phyloP scores from a whole-genome alignment of 768 basidiomycete genomes.

The Pleurotus sapidus region DNA sequence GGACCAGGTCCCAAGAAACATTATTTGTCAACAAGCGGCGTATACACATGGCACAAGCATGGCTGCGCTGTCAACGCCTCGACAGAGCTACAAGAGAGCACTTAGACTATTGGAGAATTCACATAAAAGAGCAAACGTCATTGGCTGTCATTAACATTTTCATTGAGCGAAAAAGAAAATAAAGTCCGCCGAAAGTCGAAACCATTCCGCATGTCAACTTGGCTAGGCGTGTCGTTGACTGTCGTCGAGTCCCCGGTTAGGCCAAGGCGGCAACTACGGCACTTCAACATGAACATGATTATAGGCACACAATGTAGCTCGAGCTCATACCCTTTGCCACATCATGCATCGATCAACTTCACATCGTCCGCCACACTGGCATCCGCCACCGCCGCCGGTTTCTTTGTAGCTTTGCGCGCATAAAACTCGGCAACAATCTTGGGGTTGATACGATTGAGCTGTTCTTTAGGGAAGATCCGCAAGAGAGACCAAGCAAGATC shows the following conservation, averaged over 20 bases:
- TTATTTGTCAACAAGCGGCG: neutral
- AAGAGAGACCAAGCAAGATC: slow-evolving; percentile 96
- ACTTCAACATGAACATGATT: neutral
- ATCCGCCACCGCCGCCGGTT: slow-evolving; percentile 46
- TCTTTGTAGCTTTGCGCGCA: slow-evolving; percentile 75
- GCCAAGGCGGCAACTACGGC: neutral
- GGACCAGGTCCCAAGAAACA: neutral
- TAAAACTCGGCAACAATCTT: slow-evolving; percentile 96
- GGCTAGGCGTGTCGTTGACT: neutral
- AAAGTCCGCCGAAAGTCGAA: slow-evolving; percentile 6
- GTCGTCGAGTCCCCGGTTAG: neutral
- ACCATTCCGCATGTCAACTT: slow-evolving; percentile 4
- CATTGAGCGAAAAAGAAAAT: slow-evolving; percentile 1
- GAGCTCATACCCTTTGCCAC: slow-evolving; percentile 21
- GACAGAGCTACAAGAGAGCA: neutral
- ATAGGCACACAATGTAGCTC: neutral
- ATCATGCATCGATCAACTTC: slow-evolving; percentile 63
- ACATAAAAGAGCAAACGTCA: slow-evolving; percentile 2
- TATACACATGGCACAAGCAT: slow-evolving; percentile 5
- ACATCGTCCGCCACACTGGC: slow-evolving; percentile 40
- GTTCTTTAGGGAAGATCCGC: slow-evolving; percentile 98
- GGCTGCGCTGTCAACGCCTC: neutral
- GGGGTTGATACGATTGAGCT: slow-evolving; percentile 95
- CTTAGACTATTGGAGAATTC: neutral
- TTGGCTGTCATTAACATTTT: neutral